Evolutionary conservation across 2,329 filamentous ascomycete genomes (phyloP).

Genomic region (Alternaria burnsii): DNA sequence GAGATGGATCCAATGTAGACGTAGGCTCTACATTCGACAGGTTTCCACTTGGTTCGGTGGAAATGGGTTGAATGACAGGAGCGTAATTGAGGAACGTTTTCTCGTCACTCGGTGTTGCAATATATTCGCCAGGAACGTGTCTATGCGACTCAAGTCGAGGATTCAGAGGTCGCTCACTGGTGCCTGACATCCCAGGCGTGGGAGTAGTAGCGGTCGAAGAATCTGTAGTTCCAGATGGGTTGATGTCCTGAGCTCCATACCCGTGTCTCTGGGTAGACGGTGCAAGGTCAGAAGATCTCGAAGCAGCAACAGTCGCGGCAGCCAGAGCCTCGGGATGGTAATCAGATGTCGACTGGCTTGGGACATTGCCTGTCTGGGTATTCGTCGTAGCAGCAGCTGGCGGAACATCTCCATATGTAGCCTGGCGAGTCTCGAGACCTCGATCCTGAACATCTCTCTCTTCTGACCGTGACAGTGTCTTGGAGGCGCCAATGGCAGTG

Average conservation of each 20-base stretch:
- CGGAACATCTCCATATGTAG: constrained; percentile 6
- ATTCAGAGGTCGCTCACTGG: constrained; percentile 29
- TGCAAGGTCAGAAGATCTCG: constrained; percentile 11
- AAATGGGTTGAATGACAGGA: constrained; percentile 13
- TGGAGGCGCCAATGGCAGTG: constrained; percentile 35
- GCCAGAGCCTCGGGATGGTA: constrained; percentile 31
- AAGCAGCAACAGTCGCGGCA: constrained; percentile 23
- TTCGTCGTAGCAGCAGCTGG: not conserved
- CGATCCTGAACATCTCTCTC: constrained; percentile 9
- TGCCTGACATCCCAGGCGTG: not conserved
- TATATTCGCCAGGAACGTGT: constrained; percentile 47
- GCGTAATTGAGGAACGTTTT: constrained; percentile 33
- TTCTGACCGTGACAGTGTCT: constrained; percentile 13
- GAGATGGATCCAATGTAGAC: constrained; percentile 3
- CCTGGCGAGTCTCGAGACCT: constrained; percentile 10
- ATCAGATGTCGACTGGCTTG: constrained; percentile 9
- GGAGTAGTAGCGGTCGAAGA: not conserved
- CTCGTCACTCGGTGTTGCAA: constrained; percentile 42
- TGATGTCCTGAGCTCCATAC: constrained; percentile 28
- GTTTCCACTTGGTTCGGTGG: not conserved
- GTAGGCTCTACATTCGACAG: constrained; percentile 1
- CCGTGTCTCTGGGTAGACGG: constrained; percentile 20
- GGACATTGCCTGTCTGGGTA: not conserved
- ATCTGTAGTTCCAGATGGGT: constrained; percentile 21
- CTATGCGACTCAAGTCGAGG: constrained; percentile 45